Percentiles rank a stretch among this genome's conserved stretches.
Evolutionary conservation across 1,284 basidiomycete genomes (phyloP).

Genomic region (Xerocomus amazonicus): DNA sequence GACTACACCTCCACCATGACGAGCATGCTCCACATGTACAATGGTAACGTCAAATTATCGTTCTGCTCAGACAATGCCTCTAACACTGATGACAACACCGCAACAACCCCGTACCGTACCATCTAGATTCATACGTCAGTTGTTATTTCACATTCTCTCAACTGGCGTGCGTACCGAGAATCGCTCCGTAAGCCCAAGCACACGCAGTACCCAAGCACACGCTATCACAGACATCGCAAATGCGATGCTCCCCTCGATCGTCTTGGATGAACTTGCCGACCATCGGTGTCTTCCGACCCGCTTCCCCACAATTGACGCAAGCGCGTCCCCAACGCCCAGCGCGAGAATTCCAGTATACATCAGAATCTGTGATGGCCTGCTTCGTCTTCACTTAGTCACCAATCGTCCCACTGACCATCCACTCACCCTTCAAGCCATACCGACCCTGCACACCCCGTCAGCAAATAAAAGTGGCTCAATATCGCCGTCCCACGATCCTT

Average conservation of each 20-base stretch:
- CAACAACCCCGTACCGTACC: constrained; percentile 53
- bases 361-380: constrained; percentile 66
- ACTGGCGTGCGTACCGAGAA: constrained; percentile 64
- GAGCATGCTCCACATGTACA: constrained; percentile 84
- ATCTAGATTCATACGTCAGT: constrained; percentile 39
- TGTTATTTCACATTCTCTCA: constrained; percentile 3
- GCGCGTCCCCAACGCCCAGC: constrained; percentile 90
- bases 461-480: constrained; percentile 93
- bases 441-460: constrained; percentile 91
- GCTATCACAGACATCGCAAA: constrained; percentile 73
- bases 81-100: constrained; percentile 63
- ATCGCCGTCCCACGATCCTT: constrained; percentile 97
- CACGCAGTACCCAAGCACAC: constrained; percentile 68
- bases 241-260: constrained; percentile 86
- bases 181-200: constrained; percentile 62
- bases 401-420: not conserved
- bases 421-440: constrained; percentile 93
- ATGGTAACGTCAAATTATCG: constrained; percentile 87
- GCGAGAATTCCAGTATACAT: constrained; percentile 89
- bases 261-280: constrained; percentile 83
- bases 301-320: constrained; percentile 92
- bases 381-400: constrained; percentile 8
- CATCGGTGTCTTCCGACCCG: constrained; percentile 77
- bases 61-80: constrained; percentile 92
- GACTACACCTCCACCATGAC: constrained; percentile 42